These are phyloP conservation scores for Alternaria gaisen DNA, from an alignment of 2,329 filamentous ascomycete species.

Conservation along the genomic window DNA sequence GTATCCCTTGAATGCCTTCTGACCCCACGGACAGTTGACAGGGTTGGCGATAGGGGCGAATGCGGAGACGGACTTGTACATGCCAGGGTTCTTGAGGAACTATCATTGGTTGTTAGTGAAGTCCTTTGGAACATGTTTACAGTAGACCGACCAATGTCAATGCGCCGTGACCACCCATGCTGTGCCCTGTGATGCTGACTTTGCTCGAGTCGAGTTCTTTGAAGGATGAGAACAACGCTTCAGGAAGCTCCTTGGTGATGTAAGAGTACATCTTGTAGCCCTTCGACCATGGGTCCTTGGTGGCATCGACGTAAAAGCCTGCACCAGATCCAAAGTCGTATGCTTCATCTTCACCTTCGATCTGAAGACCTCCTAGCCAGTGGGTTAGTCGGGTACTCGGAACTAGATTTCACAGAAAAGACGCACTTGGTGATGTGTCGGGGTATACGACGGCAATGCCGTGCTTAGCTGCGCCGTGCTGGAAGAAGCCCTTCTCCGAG, in stretches of 20 bases:
- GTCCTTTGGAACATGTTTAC: not conserved
- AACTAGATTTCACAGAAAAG: not conserved
- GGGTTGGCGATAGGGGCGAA: conserved; percentile 94
- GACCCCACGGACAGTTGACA: conserved; percentile 84
- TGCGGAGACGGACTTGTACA: conserved; percentile 87
- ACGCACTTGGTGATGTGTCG: conserved; percentile 87
- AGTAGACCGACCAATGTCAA: conserved; percentile 71
- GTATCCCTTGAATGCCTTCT: conserved; percentile 95
- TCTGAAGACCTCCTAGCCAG: conserved; percentile 71
- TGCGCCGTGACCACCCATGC: conserved; percentile 97
- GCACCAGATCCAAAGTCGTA: conserved; percentile 94
- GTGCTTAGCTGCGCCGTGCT: conserved; percentile 78
- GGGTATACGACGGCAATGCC: conserved; percentile 95
- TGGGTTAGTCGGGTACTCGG: conserved; percentile 24
- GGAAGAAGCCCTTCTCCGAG: conserved; percentile 86
- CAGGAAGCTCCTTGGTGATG: conserved; percentile 86
- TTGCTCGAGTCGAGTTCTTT: conserved; percentile 72
- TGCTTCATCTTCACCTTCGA: conserved; percentile 83
- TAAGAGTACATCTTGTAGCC: conserved; percentile 97
- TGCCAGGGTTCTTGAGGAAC: conserved; percentile 90
- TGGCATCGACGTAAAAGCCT: conserved; percentile 94
- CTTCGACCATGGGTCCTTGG: conserved; percentile 73
- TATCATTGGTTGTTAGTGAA: conserved; percentile 35
- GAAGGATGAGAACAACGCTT: conserved; percentile 76
- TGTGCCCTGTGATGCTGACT: conserved; percentile 90